These are phyloP conservation scores for Henningerozyma blattae DNA, from an alignment of 805 yeast genomes.

Conservation along the genomic window DNA sequence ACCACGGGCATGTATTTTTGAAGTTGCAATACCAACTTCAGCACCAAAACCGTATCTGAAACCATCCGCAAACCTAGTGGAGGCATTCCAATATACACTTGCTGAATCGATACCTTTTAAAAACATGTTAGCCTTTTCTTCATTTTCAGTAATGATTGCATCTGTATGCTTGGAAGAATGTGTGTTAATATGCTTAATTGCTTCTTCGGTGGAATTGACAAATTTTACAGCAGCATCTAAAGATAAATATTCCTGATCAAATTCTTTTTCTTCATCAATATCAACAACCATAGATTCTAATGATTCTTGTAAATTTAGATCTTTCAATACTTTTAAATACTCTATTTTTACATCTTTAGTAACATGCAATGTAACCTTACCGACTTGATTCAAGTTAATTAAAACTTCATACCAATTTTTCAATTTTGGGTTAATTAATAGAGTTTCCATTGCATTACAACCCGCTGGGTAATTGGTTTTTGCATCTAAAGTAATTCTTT, in stretches of 20 bases:
- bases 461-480: slow-evolving; percentile 98
- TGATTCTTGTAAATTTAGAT: slow-evolving; percentile 7
- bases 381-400: slow-evolving; percentile 40
- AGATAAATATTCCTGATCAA: slow-evolving; percentile 73
- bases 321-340: slow-evolving; percentile 15
- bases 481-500: slow-evolving; percentile 65
- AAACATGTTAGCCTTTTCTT: slow-evolving; percentile 61
- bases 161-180: slow-evolving; percentile 98
- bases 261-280: slow-evolving; percentile 43
- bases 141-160: slow-evolving; percentile 70
- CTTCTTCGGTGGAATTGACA: slow-evolving; percentile 48
- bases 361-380: slow-evolving; percentile 59
- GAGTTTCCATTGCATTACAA: slow-evolving; percentile 92
- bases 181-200: slow-evolving; percentile 74
- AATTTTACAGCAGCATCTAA: slow-evolving; percentile 68
- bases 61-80: slow-evolving; percentile 97
- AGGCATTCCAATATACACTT: slow-evolving; percentile 96
- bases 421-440: slow-evolving; percentile 40
- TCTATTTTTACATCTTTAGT: slow-evolving; percentile 34
- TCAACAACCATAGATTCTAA: slow-evolving; percentile 26
- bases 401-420: slow-evolving; percentile 28
- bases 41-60: slow-evolving; percentile 98
- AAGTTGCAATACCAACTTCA: slow-evolving; percentile 95
- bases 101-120: slow-evolving; percentile 84
- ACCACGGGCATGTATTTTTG: slow-evolving; percentile 95